phyloP scores from a whole-genome alignment of 208 protist genomes.

The Acanthamoeba lenticulata region DNA sequence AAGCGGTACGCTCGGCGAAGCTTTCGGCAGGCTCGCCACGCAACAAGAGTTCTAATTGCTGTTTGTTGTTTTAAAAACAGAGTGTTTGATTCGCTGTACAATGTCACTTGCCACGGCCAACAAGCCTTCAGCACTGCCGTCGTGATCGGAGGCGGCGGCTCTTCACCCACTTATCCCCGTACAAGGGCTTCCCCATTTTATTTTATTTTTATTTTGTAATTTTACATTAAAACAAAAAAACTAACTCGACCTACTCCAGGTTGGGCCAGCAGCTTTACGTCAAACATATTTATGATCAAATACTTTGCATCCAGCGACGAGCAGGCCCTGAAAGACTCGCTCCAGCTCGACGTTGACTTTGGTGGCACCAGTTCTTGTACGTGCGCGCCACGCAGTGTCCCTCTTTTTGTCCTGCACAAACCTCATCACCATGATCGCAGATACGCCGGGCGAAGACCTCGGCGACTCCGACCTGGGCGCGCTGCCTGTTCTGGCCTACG shows the following conservation, averaged over 20 bases:
- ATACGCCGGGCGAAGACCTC: neutral
- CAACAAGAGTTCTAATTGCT: neutral
- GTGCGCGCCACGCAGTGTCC: neutral
- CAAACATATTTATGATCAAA: neutral
- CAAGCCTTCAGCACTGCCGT: constrained; percentile 12
- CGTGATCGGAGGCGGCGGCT: neutral
- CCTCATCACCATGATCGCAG: neutral
- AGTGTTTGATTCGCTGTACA: constrained; percentile 35
- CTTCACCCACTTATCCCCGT: neutral
- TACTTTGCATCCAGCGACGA: neutral
- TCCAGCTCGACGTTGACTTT: neutral
- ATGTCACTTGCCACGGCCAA: neutral
- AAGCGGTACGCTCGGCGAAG: neutral
- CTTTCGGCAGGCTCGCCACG: neutral
- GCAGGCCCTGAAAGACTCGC: neutral
- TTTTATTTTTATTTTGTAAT: no score
- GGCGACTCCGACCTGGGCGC: neutral
- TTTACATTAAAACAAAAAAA: no score
- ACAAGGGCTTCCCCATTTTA: no score
- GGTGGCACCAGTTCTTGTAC: neutral
- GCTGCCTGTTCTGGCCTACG: neutral
- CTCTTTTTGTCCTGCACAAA: neutral
- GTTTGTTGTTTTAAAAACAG: neutral
- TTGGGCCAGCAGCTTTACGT: neutral
- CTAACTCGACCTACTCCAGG: neutral